These are phyloP conservation scores for Fraxinus latifolia DNA, from an alignment of 305 asterid species.

Conservation along the genomic window DNA sequence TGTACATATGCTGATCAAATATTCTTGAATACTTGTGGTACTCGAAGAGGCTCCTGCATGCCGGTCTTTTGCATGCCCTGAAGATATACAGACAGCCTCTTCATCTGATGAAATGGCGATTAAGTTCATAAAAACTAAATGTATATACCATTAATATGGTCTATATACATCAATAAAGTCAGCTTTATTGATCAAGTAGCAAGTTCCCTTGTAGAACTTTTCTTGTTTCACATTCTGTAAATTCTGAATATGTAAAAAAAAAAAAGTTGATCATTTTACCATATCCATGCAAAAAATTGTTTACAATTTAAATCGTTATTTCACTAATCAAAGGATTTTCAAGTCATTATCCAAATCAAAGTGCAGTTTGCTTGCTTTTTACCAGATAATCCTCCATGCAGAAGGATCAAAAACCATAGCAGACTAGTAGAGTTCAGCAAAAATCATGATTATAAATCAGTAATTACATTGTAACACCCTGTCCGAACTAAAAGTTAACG, in stretches of 20 bases:
- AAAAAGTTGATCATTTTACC: not conserved
- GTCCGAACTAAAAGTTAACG: not conserved
- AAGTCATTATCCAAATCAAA: not conserved
- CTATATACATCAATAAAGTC: not conserved
- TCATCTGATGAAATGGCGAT: not conserved
- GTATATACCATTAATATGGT: not conserved
- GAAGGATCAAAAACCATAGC: not conserved
- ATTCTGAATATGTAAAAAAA: not conserved
- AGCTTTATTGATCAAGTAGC: not conserved
- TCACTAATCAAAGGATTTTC: not conserved
- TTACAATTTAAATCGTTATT: not conserved
- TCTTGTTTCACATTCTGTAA: not conserved
- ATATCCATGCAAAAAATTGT: not conserved
- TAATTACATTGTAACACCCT: not conserved
- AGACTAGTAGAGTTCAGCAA: not conserved
- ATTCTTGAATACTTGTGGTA: constrained; percentile 37
- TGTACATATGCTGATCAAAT: constrained; percentile 61
- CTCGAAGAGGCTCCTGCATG: not conserved
- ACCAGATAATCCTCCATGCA: not conserved
- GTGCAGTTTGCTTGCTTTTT: not conserved
- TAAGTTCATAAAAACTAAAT: not conserved
- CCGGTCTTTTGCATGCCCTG: not conserved
- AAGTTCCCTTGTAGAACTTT: not conserved
- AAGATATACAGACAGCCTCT: not conserved
- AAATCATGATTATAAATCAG: not conserved